These are phyloP conservation scores for Pseudozyma sp. DNA, from an alignment of 1,284 basidiomycete genomes.

Conservation along the genomic window DNA sequence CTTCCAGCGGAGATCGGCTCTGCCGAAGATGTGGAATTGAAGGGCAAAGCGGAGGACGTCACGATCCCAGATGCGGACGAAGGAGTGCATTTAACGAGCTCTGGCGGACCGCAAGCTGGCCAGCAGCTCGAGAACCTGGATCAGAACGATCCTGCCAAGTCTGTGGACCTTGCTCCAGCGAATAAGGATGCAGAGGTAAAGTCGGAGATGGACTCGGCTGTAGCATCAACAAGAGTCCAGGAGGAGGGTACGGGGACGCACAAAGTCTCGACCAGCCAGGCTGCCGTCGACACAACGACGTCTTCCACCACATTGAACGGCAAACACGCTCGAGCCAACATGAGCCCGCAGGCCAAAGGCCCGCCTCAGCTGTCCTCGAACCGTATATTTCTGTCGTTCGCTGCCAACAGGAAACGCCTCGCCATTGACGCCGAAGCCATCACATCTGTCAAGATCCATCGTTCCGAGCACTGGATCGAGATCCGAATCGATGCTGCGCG, in stretches of 20 bases:
- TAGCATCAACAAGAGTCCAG: too few relatives aligned
- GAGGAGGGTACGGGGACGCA: too few relatives aligned
- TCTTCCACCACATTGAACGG: not conserved
- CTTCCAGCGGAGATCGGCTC: not conserved
- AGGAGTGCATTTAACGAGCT: too few relatives aligned
- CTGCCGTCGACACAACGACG: not conserved
- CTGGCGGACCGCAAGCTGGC: too few relatives aligned
- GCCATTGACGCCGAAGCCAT: constrained; percentile 90
- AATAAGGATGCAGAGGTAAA: not conserved
- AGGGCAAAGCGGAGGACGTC: too few relatives aligned
- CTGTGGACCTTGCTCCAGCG: not conserved
- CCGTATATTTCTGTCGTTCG: constrained; percentile 88
- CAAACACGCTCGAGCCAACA: not conserved
- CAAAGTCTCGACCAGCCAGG: not conserved
- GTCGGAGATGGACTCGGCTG: too few relatives aligned
- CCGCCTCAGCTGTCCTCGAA: constrained; percentile 70
- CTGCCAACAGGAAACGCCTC: constrained; percentile 83
- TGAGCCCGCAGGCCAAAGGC: constrained; percentile 21
- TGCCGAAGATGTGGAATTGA: not conserved
- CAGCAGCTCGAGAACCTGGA: not conserved
- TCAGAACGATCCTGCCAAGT: constrained; percentile 1
- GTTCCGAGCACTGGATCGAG: constrained; percentile 86
- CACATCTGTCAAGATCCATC: constrained; percentile 81
- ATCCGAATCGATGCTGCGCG: constrained; percentile 72
- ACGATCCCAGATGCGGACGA: too few relatives aligned